Base-by-base conservation (phyloP, 768 basidiomycete genomes). In the Obba rivulosa region DNA sequence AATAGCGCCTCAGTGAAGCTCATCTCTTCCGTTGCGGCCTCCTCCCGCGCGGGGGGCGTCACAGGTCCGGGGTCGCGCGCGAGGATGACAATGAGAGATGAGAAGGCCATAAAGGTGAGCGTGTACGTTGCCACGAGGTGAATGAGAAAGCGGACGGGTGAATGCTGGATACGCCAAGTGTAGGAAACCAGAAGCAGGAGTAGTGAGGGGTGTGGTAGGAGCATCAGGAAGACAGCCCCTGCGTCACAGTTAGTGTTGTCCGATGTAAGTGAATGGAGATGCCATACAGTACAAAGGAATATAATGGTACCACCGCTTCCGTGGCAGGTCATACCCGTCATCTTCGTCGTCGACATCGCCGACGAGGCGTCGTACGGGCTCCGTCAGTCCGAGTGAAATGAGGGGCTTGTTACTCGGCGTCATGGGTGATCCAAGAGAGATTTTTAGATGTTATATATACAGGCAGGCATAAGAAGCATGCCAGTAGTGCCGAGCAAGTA, bases 31-130 rank as follows among this genome's bases (percentile, higher is more conserved):
- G 59, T 60, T n/a, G 23, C 41, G 3, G 10, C 24, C 28, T 49
- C 42, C 14, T 34, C 10, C 13, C 35, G 52, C 45, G 39, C 50
- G 17, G 43, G 42, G 0, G 53, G 47, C 2, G 59, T 48, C 21
- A 83, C 75, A 4, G 81, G 79, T 0, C 89, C 89, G 11, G 89
- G 90, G 63, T 92, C 86, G 50, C 89, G 78, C 23, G 69, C 76
- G 35, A 87, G 69, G 53, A 84, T 83, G 36, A 85, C 74, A 43
- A 87, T 81, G 54, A 92, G 78, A 14, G 88, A 87, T 7, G 79
- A 81, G 57, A 86, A 76, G 13, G 79, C 76, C 62, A 85, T 65
- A 61, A 91, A 83, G 1, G 80, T 79, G 34, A 92, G 73, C 39
- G 76, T 69, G 59, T 86, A 88, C 17, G 76, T 77, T 48, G 72